A percentile compares a stretch with the other conserved stretches of the same genome.
These are phyloP conservation scores for Citropsis articulata DNA, from an alignment of 345 rosid genomes.

Conservation along the genomic window DNA sequence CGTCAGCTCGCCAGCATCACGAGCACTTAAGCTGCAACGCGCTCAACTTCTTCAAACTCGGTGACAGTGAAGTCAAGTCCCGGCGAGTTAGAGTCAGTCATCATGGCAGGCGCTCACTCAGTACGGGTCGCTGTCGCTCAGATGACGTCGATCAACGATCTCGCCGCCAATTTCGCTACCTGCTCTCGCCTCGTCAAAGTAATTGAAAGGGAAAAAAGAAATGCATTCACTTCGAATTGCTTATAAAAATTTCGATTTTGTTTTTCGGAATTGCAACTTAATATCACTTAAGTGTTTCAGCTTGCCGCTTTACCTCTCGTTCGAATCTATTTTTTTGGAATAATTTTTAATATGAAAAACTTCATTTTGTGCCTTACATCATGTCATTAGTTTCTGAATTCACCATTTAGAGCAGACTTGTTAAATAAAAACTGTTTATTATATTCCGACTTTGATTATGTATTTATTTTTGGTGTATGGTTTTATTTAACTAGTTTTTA, in stretches of 20 bases:
- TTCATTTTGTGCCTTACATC: background rate
- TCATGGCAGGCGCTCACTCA: conserved; percentile 47
- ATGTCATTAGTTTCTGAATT: background rate
- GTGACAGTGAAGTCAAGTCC: conserved; percentile 20
- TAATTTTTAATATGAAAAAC: background rate
- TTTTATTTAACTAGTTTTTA: background rate
- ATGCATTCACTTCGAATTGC: background rate
- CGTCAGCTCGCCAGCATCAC: background rate
- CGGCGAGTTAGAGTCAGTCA: conserved; percentile 17
- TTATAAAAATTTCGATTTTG: background rate
- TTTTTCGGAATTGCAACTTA: background rate
- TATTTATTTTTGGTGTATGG: background rate
- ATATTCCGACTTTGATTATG: background rate
- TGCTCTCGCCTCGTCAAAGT: conserved; percentile 91
- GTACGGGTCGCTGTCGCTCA: conserved; percentile 90
- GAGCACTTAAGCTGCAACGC: background rate
- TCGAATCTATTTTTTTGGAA: background rate
- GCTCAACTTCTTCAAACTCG: background rate
- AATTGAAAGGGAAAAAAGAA: background rate
- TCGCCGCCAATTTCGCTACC: conserved; percentile 74
- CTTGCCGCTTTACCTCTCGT: background rate
- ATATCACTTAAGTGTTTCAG: background rate
- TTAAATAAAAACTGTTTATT: background rate
- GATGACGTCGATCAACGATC: conserved; percentile 89
- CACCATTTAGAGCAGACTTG: background rate